These are phyloP conservation scores for Aureobasidium sp. DNA, from an alignment of 2,329 filamentous ascomycete species.

Conservation along the genomic window DNA sequence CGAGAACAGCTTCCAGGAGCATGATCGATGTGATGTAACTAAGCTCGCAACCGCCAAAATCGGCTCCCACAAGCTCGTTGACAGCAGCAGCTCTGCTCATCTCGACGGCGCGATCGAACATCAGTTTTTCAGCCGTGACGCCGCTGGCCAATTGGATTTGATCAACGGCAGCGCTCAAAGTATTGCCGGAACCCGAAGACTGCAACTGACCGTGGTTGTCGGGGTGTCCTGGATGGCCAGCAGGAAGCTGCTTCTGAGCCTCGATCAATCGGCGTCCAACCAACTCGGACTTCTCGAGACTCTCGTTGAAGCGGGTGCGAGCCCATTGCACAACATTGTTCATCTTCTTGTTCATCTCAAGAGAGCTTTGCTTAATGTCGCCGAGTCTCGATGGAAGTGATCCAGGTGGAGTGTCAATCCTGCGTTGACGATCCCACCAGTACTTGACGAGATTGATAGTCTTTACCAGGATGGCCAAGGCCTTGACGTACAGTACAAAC, in stretches of 20 bases:
- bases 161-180: slow-evolving; percentile 59
- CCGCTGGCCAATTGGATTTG: slow-evolving; percentile 79
- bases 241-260: slow-evolving; percentile 73
- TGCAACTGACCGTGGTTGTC: slow-evolving; percentile 59
- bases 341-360: slow-evolving; percentile 59
- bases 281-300: slow-evolving; percentile 89
- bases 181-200: slow-evolving; percentile 42
- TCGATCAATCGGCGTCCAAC: slow-evolving; percentile 83
- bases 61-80: slow-evolving; percentile 77
- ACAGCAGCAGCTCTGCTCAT: slow-evolving; percentile 94
- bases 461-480: slow-evolving; percentile 78
- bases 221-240: slow-evolving; percentile 79
- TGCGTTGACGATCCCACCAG: slow-evolving; percentile 59
- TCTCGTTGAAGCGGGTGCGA: slow-evolving; percentile 88
- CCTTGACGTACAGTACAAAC: slow-evolving; percentile 91
- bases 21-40: slow-evolving; percentile 88
- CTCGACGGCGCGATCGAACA: slow-evolving; percentile 95
- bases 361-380: slow-evolving; percentile 27
- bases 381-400: slow-evolving; percentile 21
- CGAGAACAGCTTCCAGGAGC: slow-evolving; percentile 90
- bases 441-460: slow-evolving; percentile 90
- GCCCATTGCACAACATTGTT: slow-evolving; percentile 96
- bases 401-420: slow-evolving; percentile 14
- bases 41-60: slow-evolving; percentile 57
- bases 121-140: slow-evolving; percentile 88